A percentile compares a stretch with the other conserved stretches of the same genome.
phyloP scores from a whole-genome alignment of 345 rosid genomes.

The Aegle marmelos region DNA sequence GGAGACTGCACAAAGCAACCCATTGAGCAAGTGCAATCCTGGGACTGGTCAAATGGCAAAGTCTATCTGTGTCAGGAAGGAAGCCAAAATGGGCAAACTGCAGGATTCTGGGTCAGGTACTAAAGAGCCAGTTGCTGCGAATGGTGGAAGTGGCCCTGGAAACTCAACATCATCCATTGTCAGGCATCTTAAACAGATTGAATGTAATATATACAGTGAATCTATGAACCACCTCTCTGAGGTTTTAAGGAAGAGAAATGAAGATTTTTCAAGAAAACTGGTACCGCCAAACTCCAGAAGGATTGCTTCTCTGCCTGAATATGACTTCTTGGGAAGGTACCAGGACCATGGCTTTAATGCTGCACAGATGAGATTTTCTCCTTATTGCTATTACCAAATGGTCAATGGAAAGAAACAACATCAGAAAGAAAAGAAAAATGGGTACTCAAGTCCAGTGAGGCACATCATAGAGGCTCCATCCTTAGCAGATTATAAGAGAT shows the following conservation, averaged over 20 bases:
- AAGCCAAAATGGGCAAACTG: slow-evolving; percentile 13
- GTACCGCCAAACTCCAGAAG: slow-evolving; percentile 31
- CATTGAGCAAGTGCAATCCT: slow-evolving; percentile 11
- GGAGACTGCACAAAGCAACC: slow-evolving; percentile 17
- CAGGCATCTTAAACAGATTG: slow-evolving; percentile 33
- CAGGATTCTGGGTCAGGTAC: slow-evolving; percentile 11
- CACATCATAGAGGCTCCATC: slow-evolving; percentile 17
- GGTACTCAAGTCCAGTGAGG: slow-evolving; percentile 20
- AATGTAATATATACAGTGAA: slow-evolving; percentile 23
- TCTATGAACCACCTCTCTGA: slow-evolving; percentile 24
- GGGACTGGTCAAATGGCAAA: slow-evolving; percentile 6
- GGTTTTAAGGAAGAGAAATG: slow-evolving; percentile 29
- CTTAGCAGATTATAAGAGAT: slow-evolving; percentile 13
- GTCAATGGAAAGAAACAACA: slow-evolving; percentile 32
- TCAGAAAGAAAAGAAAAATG: slow-evolving; percentile 27
- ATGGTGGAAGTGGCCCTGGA: slow-evolving; percentile 26
- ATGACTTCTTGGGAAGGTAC: slow-evolving; percentile 36
- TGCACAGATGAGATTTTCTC: slow-evolving; percentile 36
- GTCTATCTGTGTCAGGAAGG: slow-evolving; percentile 20
- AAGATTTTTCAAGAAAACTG: slow-evolving; percentile 29
- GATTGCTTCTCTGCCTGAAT: slow-evolving; percentile 36
- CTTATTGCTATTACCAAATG: slow-evolving; percentile 29
- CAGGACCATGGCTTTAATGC: slow-evolving; percentile 16
- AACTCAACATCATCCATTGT: slow-evolving; percentile 25
- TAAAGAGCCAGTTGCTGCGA: slow-evolving; percentile 21